A percentile compares a stretch with the other conserved stretches of the same genome.
Evolutionary conservation across 1,139 yeast species (phyloP).

Genomic region (Blastobotrys indianensis): DNA sequence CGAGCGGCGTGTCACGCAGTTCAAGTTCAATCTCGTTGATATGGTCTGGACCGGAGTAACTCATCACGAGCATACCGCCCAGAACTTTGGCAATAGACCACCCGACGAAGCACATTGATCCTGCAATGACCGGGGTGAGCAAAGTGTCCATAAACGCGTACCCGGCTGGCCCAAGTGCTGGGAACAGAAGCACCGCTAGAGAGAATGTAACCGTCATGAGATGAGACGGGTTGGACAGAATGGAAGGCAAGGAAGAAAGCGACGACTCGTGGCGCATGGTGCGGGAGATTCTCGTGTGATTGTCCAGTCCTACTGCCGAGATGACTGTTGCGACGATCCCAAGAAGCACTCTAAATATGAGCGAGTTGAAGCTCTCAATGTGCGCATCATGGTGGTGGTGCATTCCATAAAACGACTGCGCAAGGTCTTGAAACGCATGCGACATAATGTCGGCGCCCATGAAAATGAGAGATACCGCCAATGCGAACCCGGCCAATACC

Average conservation of each 20-base stretch:
- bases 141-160: conserved; percentile 30
- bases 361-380: conserved; percentile 20
- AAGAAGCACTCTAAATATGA: conserved; percentile 30
- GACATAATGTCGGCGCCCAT: conserved; percentile 86
- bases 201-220: conserved; percentile 56
- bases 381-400: conserved; percentile 37
- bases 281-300: conserved; percentile 31
- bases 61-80: conserved; percentile 42
- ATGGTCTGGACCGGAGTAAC: conserved; percentile 37
- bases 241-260: conserved; percentile 23
- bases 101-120: conserved; percentile 38
- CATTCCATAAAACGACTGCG: conserved; percentile 43
- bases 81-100: conserved; percentile 38
- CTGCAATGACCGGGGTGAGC: conserved; percentile 36
- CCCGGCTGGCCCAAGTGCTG: conserved; percentile 26
- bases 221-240: conserved; percentile 54
- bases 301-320: conserved; percentile 32
- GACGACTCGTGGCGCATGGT: conserved; percentile 24
- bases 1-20: conserved; percentile 26
- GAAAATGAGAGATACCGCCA: conserved; percentile 77
- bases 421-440: conserved; percentile 73
- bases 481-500: conserved; percentile 80
- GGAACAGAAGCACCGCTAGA: conserved; percentile 31
- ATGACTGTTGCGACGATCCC: conserved; percentile 32
- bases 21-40: conserved; percentile 27